phyloP scores from a whole-genome alignment of 768 basidiomycete species.

The Panaeolus papilionaceus region DNA sequence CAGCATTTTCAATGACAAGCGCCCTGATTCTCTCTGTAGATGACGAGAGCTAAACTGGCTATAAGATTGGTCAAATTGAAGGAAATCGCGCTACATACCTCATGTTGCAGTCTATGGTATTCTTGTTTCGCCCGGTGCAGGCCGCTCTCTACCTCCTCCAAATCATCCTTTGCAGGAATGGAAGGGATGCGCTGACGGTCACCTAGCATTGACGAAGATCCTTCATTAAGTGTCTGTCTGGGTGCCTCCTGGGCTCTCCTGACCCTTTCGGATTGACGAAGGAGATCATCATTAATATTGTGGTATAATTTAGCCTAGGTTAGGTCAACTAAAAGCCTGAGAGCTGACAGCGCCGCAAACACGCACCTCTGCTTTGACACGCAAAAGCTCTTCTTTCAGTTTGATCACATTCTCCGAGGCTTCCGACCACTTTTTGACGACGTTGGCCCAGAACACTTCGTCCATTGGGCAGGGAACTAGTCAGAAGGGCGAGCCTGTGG shows the following conservation, averaged over 20 bases:
- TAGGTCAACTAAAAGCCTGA: background rate
- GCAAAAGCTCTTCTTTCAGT: slow-evolving; percentile 40
- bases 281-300: slow-evolving; percentile 7
- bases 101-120: slow-evolving; percentile 34
- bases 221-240: background rate
- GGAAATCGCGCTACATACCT: slow-evolving; percentile 25
- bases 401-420: slow-evolving; percentile 39
- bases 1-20: slow-evolving; percentile 28
- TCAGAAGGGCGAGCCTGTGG: slow-evolving; percentile 8
- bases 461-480: slow-evolving; percentile 32
- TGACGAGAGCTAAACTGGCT: background rate
- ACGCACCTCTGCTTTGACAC: slow-evolving; percentile 37
- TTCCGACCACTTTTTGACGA: slow-evolving; percentile 45
- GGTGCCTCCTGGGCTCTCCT: background rate
- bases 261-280: slow-evolving; percentile 3
- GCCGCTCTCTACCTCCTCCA: slow-evolving; percentile 37
- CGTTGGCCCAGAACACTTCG: slow-evolving; percentile 41
- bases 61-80: background rate
- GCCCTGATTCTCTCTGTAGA: slow-evolving; percentile 26
- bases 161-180: slow-evolving; percentile 25
- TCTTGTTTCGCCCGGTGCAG: slow-evolving; percentile 37
- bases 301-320: slow-evolving; percentile 11
- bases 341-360: background rate
- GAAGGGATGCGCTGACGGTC: background rate
- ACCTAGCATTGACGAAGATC: background rate